phyloP scores from a whole-genome alignment of 306 rosid genomes.

The Vachellia pachyceras region DNA sequence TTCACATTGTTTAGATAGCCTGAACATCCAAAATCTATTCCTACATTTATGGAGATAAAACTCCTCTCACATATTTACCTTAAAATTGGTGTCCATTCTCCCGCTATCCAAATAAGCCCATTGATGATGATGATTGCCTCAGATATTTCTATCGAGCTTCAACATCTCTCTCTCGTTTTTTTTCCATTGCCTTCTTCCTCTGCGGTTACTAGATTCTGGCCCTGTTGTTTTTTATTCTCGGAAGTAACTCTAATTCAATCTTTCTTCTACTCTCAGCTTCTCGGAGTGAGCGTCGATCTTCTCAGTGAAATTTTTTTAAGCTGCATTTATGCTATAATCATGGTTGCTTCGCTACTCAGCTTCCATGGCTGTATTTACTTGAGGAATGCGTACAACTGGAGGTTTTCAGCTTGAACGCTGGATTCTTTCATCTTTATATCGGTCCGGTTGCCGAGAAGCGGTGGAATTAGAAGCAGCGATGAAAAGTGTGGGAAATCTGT shows the following conservation, averaged over 20 bases:
- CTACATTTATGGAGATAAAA: no score
- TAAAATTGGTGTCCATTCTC: no score
- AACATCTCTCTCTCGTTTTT: background rate
- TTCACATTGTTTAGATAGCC: no score
- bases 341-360: background rate
- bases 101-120: no score
- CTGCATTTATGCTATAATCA: slow-evolving; percentile 19
- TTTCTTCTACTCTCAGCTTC: background rate
- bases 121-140: no score
- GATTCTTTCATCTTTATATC: background rate
- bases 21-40: no score
- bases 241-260: slow-evolving; percentile 31
- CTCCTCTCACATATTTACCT: no score
- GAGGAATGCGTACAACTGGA: background rate
- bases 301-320: background rate
- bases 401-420: background rate
- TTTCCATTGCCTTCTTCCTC: background rate
- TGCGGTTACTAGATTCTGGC: background rate
- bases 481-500: background rate
- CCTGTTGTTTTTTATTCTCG: background rate
- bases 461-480: background rate
- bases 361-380: background rate
- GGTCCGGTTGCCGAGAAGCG: slow-evolving; percentile 46
- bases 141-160: slow-evolving; percentile 32
- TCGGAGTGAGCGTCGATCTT: background rate